A percentile compares a stretch with the other conserved stretches of the same genome.
Conservation (phyloP, 2,329 filamentous ascomycete species). For the Stylonectria norvegica region DNA sequence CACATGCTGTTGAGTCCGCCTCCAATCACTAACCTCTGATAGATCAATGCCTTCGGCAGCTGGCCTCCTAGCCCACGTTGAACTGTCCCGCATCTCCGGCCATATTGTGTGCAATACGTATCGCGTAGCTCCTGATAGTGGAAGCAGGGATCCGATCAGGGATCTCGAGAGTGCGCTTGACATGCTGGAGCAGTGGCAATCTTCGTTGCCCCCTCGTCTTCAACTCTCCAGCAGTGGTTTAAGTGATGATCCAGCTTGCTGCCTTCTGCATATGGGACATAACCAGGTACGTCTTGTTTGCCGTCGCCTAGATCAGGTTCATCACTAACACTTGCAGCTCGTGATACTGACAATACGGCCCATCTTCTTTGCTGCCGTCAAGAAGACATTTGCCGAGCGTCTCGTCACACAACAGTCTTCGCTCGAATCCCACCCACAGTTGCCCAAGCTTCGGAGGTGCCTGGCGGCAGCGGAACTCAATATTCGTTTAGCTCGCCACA, state of each 20-base stretch:
- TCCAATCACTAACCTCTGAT: background rate
- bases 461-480: conserved; percentile 45
- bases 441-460: conserved; percentile 37
- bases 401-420: conserved; percentile 30
- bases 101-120: conserved; percentile 48
- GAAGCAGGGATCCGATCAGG: conserved; percentile 22
- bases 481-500: conserved; percentile 41
- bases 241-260: conserved; percentile 41
- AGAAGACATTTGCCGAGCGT: conserved; percentile 43
- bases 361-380: conserved; percentile 45
- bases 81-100: conserved; percentile 46
- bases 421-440: conserved; percentile 19
- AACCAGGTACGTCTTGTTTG: conserved; percentile 33
- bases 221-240: conserved; percentile 34
- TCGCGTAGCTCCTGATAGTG: conserved; percentile 34
- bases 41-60: conserved; percentile 43
- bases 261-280: conserved; percentile 47
- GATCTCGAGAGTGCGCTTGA: conserved; percentile 39
- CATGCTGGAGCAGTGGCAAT: conserved; percentile 42
- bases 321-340: conserved; percentile 27
- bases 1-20: background rate
- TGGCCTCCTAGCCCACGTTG: conserved; percentile 45
- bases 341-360: conserved; percentile 48
- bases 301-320: background rate
- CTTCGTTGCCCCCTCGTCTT: conserved; percentile 36